Evolutionary conservation across 192 early-diverging fungal species (phyloP), one percentile per base, ranked within the genome.

Genomic region (Umbelopsis vinacea): DNA sequence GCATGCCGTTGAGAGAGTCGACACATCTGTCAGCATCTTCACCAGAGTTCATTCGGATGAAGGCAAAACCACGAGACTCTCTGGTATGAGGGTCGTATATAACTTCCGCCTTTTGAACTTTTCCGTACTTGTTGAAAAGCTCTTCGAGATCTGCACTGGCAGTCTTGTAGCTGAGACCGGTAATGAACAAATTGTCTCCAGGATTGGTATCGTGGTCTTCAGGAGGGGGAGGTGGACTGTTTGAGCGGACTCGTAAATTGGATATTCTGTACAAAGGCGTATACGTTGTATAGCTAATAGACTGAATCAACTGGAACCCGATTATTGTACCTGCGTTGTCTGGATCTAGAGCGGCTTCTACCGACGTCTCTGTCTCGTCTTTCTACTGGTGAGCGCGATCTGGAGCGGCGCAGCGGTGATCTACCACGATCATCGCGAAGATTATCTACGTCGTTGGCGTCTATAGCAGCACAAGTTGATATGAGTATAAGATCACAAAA

Each of bases 61-160:
- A 96, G 3, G 93, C 96, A 81, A 94, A 96, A 21, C 95, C 95
- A 72, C 93, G 89, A 33, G 93, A 94, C 57, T 93, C 91, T 26
- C 85, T 83, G 21, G 84, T 87, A 76, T 94, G 93, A 23, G 93
- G 93, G 72, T 94, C 93, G 72, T 85, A 85, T 89, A 93, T 92
- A 66, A 92, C 85, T 66, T 88, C 84, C 55, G 86, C 88, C 71
- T 92, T 92, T 70, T 82, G 72, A 26, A 92, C 91, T 84, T 89
- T 85, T 74, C 91, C 92, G 73, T 85, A 91, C 79, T 93, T 92
- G 53, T 74, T 74, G 72, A 94, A 94, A 38, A 88, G 46, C 26
- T 87, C 83, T 77, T 91, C 90, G 8, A 94, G 76, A 74, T 93
- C 89, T 23, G 75, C 78, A 71, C 89, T 88, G 4, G 73, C 78